phyloP scores from a whole-genome alignment of 345 rosid genomes.

The Passiflora organensis region DNA sequence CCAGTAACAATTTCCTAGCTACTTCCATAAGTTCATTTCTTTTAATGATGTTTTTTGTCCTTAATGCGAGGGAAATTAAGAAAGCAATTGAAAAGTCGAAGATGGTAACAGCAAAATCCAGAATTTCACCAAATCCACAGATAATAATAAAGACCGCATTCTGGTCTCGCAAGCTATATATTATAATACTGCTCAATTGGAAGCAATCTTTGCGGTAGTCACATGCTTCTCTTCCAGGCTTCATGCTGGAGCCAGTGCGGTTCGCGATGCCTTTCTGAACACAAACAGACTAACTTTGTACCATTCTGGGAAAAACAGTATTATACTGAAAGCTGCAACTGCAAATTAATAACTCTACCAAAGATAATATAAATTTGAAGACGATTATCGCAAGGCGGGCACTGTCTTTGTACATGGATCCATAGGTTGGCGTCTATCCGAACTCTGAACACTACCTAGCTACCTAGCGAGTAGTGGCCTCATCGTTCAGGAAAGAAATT shows the following conservation, averaged over 20 bases:
- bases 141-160: neutral
- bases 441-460: too few species aligned
- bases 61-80: neutral
- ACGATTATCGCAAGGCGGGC: too few species aligned
- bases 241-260: constrained; percentile 7
- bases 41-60: constrained; percentile 7
- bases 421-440: too few species aligned
- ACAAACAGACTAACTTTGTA: neutral
- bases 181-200: neutral
- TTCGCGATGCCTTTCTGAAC: constrained; percentile 8
- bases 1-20: neutral
- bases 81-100: neutral
- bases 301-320: neutral
- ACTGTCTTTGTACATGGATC: neutral
- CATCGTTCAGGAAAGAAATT: too few species aligned
- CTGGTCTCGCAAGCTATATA: neutral
- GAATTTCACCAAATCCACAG: neutral
- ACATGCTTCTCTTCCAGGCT: too few species aligned
- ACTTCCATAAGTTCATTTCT: constrained; percentile 2
- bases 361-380: too few species aligned
- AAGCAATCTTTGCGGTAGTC: too few species aligned
- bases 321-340: neutral
- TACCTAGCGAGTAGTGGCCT: too few species aligned
- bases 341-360: neutral
- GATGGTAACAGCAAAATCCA: neutral